Evolutionary conservation across 129 eudicot genomes (phyloP).

Genomic region (Centrapalus pauciflorus): DNA sequence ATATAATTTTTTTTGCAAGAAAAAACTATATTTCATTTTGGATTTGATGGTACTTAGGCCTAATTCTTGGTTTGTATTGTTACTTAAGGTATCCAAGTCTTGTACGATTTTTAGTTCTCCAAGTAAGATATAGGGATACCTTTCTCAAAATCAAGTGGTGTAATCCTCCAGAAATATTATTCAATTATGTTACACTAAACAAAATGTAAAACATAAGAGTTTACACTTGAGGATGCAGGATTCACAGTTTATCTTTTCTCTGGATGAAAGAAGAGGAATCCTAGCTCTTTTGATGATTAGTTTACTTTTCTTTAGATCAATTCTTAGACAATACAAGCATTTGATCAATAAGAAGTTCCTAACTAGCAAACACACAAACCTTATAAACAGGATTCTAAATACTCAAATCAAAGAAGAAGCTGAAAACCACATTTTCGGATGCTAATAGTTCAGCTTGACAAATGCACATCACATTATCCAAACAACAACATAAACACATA

Average conservation of each 20-base stretch:
- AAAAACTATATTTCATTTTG: too few species aligned
- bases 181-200: neutral
- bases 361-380: neutral
- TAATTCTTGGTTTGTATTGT: too few species aligned
- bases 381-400: neutral
- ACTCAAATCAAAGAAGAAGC: neutral
- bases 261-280: neutral
- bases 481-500: neutral
- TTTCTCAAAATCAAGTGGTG: neutral
- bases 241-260: conserved; percentile 4
- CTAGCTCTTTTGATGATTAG: neutral
- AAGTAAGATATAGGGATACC: neutral
- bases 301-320: neutral
- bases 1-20: too few species aligned
- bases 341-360: neutral
- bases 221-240: neutral
- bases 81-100: neutral
- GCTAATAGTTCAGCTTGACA: neutral
- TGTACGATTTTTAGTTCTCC: neutral
- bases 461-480: neutral
- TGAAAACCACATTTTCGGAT: neutral
- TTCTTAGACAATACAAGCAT: neutral
- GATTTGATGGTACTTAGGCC: too few species aligned
- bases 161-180: too few species aligned
- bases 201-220: neutral